phyloP scores from a whole-genome alignment of 805 yeast genomes.

The Candida pseudoglaebosa region DNA sequence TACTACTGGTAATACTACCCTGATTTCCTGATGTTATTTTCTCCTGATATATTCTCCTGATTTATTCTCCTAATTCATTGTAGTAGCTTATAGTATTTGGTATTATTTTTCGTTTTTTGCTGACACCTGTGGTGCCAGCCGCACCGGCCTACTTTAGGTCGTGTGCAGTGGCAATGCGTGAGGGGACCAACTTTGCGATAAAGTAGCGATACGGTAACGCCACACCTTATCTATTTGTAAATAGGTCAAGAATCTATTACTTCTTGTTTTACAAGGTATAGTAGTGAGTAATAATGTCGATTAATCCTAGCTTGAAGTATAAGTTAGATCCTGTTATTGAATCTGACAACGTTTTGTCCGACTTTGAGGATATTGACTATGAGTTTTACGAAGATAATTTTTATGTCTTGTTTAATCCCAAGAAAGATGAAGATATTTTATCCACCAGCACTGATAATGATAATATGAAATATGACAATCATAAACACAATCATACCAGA shows the following conservation, averaged over 20 bases:
- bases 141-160: not conserved
- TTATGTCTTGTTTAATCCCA: constrained; percentile 23
- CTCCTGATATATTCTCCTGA: no score
- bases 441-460: constrained; percentile 1
- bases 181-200: not conserved
- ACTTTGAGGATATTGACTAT: constrained; percentile 10
- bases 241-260: no score
- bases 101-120: no score
- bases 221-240: no score
- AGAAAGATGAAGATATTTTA: constrained; percentile 3
- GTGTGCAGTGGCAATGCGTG: not conserved
- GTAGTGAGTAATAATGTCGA: constrained; percentile 11
- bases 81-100: no score
- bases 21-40: no score
- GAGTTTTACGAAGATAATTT: constrained; percentile 14
- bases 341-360: constrained; percentile 14
- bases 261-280: no score
- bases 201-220: not conserved
- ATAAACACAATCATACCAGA: not conserved
- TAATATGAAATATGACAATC: no score
- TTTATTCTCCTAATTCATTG: no score
- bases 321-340: not conserved
- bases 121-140: not conserved
- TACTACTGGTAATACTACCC: no score
- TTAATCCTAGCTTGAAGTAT: constrained; percentile 10